These are phyloP conservation scores for Fusarium tjaetaba DNA, from an alignment of 2,329 filamentous ascomycete genomes.

Conservation along the genomic window DNA sequence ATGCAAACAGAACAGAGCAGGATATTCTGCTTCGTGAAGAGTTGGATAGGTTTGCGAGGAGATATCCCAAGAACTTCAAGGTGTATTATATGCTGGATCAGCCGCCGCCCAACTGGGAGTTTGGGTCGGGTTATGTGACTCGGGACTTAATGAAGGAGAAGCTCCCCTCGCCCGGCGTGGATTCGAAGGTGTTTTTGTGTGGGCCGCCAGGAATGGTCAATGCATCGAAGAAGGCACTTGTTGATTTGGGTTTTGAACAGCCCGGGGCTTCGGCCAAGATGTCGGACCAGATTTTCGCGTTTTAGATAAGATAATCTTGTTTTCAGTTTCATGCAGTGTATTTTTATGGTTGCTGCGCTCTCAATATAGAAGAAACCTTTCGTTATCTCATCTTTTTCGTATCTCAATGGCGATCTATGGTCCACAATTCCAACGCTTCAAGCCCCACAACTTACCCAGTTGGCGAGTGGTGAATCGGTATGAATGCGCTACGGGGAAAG, in stretches of 20 bases:
- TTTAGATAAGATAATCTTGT: neutral
- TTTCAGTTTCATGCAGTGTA: no score
- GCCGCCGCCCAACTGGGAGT: constrained; percentile 57
- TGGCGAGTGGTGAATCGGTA: no score
- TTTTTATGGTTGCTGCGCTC: no score
- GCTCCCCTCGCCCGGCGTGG: constrained; percentile 56
- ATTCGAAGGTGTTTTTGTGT: constrained; percentile 66
- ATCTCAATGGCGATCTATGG: neutral
- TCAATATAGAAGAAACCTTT: neutral
- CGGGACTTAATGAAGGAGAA: constrained; percentile 58
- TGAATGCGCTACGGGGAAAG: neutral
- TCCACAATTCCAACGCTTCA: neutral
- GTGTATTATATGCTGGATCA: constrained; percentile 65
- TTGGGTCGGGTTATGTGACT: constrained; percentile 61
- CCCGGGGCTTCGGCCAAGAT: constrained; percentile 61
- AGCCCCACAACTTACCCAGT: neutral
- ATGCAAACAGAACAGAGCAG: constrained; percentile 65
- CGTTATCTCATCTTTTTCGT: neutral
- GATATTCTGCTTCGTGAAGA: constrained; percentile 68
- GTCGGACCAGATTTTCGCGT: constrained; percentile 62
- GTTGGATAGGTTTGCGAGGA: constrained; percentile 62
- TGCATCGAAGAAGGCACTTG: constrained; percentile 62
- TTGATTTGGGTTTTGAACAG: constrained; percentile 59
- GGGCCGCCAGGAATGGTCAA: constrained; percentile 70
- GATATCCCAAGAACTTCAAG: constrained; percentile 63